A percentile compares a stretch with the other conserved stretches of the same genome.
Conservation (phyloP, 768 basidiomycete species). For the Panellus pusillus region DNA sequence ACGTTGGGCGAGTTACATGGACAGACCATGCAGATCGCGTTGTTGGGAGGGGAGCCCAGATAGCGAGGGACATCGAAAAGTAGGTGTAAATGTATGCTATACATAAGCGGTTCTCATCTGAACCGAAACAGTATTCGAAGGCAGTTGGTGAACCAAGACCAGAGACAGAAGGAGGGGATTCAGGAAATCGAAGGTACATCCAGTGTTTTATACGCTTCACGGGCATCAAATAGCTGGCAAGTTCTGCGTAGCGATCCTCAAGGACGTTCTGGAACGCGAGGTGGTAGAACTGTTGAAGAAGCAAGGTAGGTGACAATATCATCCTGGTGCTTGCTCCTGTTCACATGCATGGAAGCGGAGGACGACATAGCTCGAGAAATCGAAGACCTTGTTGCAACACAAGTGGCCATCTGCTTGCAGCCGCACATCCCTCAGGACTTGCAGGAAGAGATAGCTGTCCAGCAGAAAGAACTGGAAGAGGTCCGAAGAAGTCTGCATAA, state of each 20-base stretch:
- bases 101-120: background rate
- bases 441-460: conserved; percentile 47
- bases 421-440: conserved; percentile 46
- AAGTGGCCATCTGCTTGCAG: conserved; percentile 49
- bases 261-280: conserved; percentile 44
- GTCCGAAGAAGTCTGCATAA: conserved; percentile 52
- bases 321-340: background rate
- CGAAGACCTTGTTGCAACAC: conserved; percentile 48
- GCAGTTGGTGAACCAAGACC: conserved; percentile 45
- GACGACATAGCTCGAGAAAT: conserved; percentile 48
- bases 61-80: conserved; percentile 42
- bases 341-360: conserved; percentile 37
- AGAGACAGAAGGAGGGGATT: conserved; percentile 42
- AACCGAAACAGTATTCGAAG: conserved; percentile 38
- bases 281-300: conserved; percentile 44
- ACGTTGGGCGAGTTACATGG: conserved; percentile 45
- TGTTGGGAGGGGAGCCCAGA: conserved; percentile 39
- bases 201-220: background rate
- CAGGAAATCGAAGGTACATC: conserved; percentile 50
- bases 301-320: conserved; percentile 34
- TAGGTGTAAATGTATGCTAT: conserved; percentile 31
- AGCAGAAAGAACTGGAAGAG: conserved; percentile 45
- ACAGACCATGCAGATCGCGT: conserved; percentile 44
- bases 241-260: conserved; percentile 40
- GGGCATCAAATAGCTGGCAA: background rate